Evolutionary conservation across 2,329 filamentous ascomycete species (phyloP).

Genomic region (Penicillium sp.): DNA sequence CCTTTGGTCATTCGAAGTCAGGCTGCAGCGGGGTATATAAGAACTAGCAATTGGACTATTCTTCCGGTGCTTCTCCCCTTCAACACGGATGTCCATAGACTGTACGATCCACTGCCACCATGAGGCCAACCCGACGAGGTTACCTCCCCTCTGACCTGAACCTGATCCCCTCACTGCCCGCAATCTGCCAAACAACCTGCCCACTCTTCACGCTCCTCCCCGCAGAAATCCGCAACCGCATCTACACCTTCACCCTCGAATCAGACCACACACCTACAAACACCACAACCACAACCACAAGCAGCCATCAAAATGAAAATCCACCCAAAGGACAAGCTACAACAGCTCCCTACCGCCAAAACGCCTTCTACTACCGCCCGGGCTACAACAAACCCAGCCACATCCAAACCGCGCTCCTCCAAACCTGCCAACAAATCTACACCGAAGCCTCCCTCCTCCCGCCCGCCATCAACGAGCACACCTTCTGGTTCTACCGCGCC

Average conservation of each 20-base stretch:
- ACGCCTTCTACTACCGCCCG: slow-evolving; percentile 32
- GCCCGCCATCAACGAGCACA: slow-evolving; percentile 32
- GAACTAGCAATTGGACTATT: no score
- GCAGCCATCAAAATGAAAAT: not conserved
- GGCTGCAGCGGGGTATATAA: not conserved
- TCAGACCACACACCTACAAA: not conserved
- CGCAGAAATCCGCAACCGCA: not conserved
- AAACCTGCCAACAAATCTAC: slow-evolving; percentile 44
- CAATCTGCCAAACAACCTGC: not conserved
- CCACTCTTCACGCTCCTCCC: not conserved
- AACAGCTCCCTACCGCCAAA: slow-evolving; percentile 14
- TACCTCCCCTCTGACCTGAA: not conserved
- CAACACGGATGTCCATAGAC: no score
- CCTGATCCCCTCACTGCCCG: not conserved
- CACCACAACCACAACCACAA: not conserved
- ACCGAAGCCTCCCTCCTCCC: slow-evolving; percentile 41
- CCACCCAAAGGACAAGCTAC: not conserved
- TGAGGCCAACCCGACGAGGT: not conserved
- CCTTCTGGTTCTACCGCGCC: slow-evolving; percentile 31
- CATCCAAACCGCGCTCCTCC: slow-evolving; percentile 37
- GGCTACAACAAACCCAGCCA: slow-evolving; percentile 33
- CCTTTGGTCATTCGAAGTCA: not conserved
- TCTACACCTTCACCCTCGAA: not conserved
- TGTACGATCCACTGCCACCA: no score
- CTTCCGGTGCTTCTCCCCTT: no score